Conservation (phyloP, 1,284 basidiomycete species). For the Ustilago trichophora region DNA sequence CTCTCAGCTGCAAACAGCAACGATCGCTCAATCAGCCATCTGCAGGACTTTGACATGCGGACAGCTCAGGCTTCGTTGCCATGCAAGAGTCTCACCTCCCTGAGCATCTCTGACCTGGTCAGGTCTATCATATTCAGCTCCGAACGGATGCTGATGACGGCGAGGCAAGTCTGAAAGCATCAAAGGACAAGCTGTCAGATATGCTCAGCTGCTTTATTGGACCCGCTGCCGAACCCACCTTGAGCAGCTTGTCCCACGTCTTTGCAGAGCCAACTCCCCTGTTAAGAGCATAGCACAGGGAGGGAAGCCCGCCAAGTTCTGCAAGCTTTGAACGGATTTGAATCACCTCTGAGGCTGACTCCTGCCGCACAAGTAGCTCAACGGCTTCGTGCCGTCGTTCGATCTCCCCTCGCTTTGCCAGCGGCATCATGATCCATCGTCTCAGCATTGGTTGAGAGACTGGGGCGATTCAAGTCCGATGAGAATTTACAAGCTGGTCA, state of each 20-base stretch:
- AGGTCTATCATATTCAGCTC: constrained; percentile 18
- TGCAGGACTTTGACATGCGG: background rate
- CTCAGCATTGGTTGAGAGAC: constrained; percentile 30
- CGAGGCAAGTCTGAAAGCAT: constrained; percentile 26
- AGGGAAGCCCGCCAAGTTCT: constrained; percentile 22
- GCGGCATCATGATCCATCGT: constrained; percentile 39
- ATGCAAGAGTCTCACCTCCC: constrained; percentile 5
- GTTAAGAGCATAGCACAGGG: constrained; percentile 26
- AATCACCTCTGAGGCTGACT: constrained; percentile 12
- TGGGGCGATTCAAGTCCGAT: no score
- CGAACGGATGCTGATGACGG: constrained; percentile 17
- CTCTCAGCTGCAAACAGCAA: constrained; percentile 2
- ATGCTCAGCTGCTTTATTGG: no score
- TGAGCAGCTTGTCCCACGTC: constrained; percentile 24
- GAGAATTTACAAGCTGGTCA: background rate
- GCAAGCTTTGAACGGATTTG: constrained; percentile 16
- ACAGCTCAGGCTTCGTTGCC: no score
- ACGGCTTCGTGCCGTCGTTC: constrained; percentile 34
- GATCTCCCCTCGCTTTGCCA: constrained; percentile 18
- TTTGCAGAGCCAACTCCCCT: constrained; percentile 19
- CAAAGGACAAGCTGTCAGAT: no score
- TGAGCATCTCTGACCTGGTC: constrained; percentile 14
- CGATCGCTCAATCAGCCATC: no score
- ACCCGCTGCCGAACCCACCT: no score
- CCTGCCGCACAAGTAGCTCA: constrained; percentile 26